Conservation (phyloP, 2,329 filamentous ascomycete genomes). For the Cephalotrichum gorgonifer region DNA sequence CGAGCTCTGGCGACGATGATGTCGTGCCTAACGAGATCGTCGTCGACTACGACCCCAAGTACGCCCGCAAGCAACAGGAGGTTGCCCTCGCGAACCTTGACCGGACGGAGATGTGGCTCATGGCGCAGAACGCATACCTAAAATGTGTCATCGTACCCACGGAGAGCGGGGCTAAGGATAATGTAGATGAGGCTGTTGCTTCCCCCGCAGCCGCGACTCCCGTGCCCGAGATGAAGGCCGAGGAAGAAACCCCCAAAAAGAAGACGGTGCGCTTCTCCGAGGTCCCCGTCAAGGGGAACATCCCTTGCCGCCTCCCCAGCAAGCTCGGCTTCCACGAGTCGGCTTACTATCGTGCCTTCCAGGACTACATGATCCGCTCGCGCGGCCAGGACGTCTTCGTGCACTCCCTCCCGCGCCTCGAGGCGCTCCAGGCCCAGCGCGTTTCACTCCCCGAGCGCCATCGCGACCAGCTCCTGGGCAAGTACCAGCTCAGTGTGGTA, state of each 20-base stretch:
- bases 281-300: conserved; percentile 29
- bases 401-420: conserved; percentile 74
- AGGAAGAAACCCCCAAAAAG: conserved; percentile 31
- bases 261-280: conserved; percentile 71
- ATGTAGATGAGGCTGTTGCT: conserved; percentile 25
- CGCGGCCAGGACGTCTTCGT: conserved; percentile 68
- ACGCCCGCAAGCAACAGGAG: conserved; percentile 62
- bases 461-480: conserved; percentile 72
- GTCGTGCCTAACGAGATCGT: conserved; percentile 48
- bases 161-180: conserved; percentile 16
- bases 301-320: conserved; percentile 40
- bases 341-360: conserved; percentile 83
- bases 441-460: conserved; percentile 64
- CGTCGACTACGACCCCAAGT: conserved; percentile 64
- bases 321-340: conserved; percentile 52
- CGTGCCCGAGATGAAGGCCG: conserved; percentile 14
- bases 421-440: conserved; percentile 76
- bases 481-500: conserved; percentile 65
- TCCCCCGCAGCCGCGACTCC: conserved; percentile 21
- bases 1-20: conserved; percentile 38
- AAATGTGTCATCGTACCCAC: conserved; percentile 51
- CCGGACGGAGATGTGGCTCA: conserved; percentile 77
- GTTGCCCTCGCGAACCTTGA: conserved; percentile 66
- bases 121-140: conserved; percentile 70
- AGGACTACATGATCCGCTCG: conserved; percentile 58